Base-by-base conservation (phyloP, 1,284 basidiomycete species). In the Leccinum pallidistipes region DNA sequence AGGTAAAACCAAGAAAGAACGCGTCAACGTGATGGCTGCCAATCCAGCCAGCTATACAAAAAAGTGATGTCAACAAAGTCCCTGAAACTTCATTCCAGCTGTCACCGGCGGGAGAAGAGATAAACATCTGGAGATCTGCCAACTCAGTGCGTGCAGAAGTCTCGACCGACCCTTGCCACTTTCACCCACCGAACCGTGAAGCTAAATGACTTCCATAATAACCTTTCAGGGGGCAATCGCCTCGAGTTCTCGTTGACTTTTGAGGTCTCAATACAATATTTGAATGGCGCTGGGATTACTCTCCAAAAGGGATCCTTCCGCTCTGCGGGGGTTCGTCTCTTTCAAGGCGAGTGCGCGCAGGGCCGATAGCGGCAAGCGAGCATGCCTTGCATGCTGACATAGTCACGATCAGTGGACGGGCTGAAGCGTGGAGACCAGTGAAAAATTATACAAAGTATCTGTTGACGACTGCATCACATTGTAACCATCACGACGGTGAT, bases 41-140 rank as follows among this genome's bases (percentile, higher is more conserved):
- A 63, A 67, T 70, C 70, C 58, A 63, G 43, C 70, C 57, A 63
- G 43, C 57, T 68, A 51, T 58, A 56, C 52, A 62, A 55, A 61
- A 71, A 62, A 54, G 40, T 64, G 62, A 71, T 62, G 66, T 68
- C 56, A 60, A 59, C 59, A 66, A 50, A 47, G 70, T 64, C 62
- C 71, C 70, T 72, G 67, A 63, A 51, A 62, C 58, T 56, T 67
- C 61, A 56, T 53, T 56, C 36, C 61, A 66, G 53, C 31, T 49
- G 59, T 61, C 57, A 65, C 70, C 69, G 69, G 67, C 70, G 65
- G 71, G 62, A 74, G 69, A 71, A 74, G 67, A 67, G 43, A 65
- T 49, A 51, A 61, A 27, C 58, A 62, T 68, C 61, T 57, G 52
- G 55, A 59, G 70, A 70, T 70, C 67, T 68, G 60, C 43, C 18